These are phyloP conservation scores for Myxozyma vanderwaltii DNA, from an alignment of 805 yeast genomes.

Conservation along the genomic window DNA sequence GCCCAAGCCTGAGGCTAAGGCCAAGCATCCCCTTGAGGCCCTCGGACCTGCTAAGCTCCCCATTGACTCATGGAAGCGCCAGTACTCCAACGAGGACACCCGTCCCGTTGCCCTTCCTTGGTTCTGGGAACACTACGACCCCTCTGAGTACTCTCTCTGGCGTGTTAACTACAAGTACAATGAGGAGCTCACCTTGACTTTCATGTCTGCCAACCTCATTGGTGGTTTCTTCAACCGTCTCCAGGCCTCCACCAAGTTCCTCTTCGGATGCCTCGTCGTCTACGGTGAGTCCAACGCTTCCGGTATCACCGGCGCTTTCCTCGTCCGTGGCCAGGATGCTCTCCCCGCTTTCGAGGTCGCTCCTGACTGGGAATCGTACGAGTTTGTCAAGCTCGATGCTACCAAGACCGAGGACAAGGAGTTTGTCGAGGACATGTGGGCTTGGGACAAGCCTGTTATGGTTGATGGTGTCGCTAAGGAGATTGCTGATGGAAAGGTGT, in stretches of 20 bases:
- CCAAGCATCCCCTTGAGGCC: conserved; percentile 87
- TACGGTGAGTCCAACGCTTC: conserved; percentile 98
- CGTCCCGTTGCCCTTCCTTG: conserved; percentile 92
- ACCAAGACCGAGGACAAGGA: conserved; percentile 73
- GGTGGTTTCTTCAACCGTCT: conserved; percentile 99
- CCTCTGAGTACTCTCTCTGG: conserved; percentile 92
- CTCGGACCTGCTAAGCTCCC: conserved; percentile 72
- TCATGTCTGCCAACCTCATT: conserved; percentile 97
- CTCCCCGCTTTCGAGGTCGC: conserved; percentile 96
- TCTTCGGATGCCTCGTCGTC: conserved; percentile 92
- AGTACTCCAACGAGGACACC: conserved; percentile 96
- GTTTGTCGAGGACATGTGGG: conserved; percentile 88
- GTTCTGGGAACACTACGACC: conserved; percentile 96
- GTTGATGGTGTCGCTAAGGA: conserved; percentile 79
- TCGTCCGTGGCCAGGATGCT: conserved; percentile 91
- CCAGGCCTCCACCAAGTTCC: conserved; percentile 84
- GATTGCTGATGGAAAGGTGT: conserved; percentile 96
- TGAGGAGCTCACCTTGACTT: conserved; percentile 93
- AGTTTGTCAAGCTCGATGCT: conserved; percentile 79
- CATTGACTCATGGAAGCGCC: conserved; percentile 94
- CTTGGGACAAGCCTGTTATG: conserved; percentile 94
- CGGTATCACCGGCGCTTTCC: conserved; percentile 93
- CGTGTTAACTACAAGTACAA: conserved; percentile 96
- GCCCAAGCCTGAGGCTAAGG: conserved; percentile 50
- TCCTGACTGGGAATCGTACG: conserved; percentile 98